A percentile compares a stretch with the other conserved stretches of the same genome.
Evolutionary conservation across 176 grass and related monocot species (phyloP).

Genomic region (Echinochloa phyllopogon): DNA sequence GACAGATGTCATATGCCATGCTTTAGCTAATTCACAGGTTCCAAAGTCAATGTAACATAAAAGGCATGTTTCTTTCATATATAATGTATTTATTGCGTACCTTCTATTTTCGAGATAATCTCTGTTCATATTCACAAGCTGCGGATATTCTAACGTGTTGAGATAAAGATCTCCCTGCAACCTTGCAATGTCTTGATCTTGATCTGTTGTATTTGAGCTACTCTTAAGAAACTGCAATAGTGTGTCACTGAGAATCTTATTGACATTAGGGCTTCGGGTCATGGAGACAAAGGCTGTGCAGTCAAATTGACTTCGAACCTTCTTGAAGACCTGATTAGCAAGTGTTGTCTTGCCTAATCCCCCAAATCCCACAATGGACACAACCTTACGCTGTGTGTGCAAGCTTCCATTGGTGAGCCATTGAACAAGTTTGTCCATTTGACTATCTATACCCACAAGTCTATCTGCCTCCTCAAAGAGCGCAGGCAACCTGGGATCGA

Average conservation of each 20-base stretch:
- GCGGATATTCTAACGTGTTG: neutral
- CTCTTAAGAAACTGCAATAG: conserved; percentile 3
- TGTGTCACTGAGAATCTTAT: conserved; percentile 10
- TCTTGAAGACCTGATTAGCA: conserved; percentile 36
- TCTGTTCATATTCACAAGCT: conserved; percentile 23
- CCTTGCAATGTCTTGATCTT: neutral
- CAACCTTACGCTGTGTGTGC: neutral
- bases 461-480: conserved; percentile 37
- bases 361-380: conserved; percentile 43
- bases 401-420: conserved; percentile 3
- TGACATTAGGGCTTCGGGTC: conserved; percentile 19
- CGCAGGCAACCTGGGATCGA: conserved; percentile 35
- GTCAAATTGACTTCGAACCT: conserved; percentile 27
- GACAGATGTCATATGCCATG: too few species aligned
- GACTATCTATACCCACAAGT: conserved; percentile 36
- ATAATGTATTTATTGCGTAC: conserved; percentile 16
- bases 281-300: conserved; percentile 25
- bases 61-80: neutral
- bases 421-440: neutral
- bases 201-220: neutral
- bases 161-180: neutral
- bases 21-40: too few species aligned
- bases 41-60: neutral
- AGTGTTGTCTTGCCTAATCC: conserved; percentile 50
- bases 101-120: conserved; percentile 26